These are phyloP conservation scores for Erythrobasidium hasegawianum DNA, from an alignment of 1,284 basidiomycete genomes.

Conservation along the genomic window DNA sequence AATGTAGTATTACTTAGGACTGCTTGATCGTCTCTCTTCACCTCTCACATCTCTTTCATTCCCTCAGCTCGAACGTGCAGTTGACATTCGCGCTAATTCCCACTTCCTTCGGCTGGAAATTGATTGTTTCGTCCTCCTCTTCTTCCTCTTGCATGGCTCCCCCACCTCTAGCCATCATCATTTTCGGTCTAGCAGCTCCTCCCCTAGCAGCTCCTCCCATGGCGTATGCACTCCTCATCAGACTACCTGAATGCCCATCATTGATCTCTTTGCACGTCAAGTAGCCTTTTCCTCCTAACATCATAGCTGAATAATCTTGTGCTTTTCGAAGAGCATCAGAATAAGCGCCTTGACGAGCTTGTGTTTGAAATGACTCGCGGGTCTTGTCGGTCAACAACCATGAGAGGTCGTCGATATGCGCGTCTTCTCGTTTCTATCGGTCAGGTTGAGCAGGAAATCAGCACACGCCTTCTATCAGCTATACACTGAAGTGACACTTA, in stretches of 20 bases:
- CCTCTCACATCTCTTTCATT: neutral
- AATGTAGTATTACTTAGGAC: too few species aligned
- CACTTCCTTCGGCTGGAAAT: conserved; percentile 27
- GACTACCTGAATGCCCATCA: conserved; percentile 4
- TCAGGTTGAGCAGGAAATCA: neutral
- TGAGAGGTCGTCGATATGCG: neutral
- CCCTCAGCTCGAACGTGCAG: conserved; percentile 12
- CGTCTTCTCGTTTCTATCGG: conserved; percentile 23
- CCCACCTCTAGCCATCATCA: neutral
- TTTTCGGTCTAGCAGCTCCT: neutral
- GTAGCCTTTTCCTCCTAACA: neutral
- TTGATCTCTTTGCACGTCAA: neutral
- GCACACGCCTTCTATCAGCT: neutral
- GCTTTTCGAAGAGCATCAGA: conserved; percentile 17
- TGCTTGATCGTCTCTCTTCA: neutral
- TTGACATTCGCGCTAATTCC: conserved; percentile 8
- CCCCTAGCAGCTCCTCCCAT: neutral
- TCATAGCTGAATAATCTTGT: conserved; percentile 4
- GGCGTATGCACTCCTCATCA: neutral
- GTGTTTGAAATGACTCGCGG: neutral
- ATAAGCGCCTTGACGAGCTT: conserved; percentile 22
- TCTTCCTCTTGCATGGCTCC: conserved; percentile 14
- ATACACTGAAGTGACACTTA: neutral
- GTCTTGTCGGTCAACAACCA: conserved; percentile 19
- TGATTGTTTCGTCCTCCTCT: conserved; percentile 1